Evolutionary conservation across 148 eudicot genomes (phyloP), one percentile per base, ranked within the genome.

Genomic region (Camellia granthamiana): DNA sequence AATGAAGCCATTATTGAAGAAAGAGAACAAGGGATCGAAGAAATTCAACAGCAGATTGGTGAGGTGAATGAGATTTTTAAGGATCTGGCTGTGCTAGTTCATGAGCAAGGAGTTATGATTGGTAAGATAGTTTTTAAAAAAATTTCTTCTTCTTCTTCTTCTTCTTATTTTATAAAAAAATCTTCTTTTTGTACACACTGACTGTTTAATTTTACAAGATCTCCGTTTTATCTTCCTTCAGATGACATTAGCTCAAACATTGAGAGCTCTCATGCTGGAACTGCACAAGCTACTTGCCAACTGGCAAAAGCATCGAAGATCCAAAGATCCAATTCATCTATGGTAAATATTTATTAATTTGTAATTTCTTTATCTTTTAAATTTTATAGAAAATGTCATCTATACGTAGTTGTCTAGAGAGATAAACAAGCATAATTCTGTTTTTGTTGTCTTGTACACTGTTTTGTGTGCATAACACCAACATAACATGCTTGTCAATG

Each of bases 21-120:
- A 85, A 87, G 93, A 84, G 91, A 89, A 46, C 91, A 89, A 76
- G 94, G 94, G 9, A 91, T 91, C 65, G 77, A 80, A 82, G 91
- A 90, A 80, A 84, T 90, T 81, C 93, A 90, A 81, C 81, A 84
- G 76, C 89, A 90, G 81, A 90, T 89, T 65, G 86, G 89, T 56
- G 89, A 90, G 83, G 90, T 86, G 88, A 87, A 86, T 80, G 91
- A 89, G 68, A 90, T 90, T 23, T 90, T 90, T 74, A 90, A 83
- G 74, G 93, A 90, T 81, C 84, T 90, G n/a, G 90, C 91, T 9
- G 88, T 87, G 74, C 85, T 91, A 44, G 90, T 89, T 9, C 79
- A 82, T 54, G 89, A 78, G 55, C 94, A 91, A 82, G 90, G 92
- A 82, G 80, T 56, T 46, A 14, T 86, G 77, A 89, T 89, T 60